Evolutionary conservation across 768 basidiomycete species (phyloP), one percentile per base, ranked within the genome.

Genomic region (Mycena indigotica): DNA sequence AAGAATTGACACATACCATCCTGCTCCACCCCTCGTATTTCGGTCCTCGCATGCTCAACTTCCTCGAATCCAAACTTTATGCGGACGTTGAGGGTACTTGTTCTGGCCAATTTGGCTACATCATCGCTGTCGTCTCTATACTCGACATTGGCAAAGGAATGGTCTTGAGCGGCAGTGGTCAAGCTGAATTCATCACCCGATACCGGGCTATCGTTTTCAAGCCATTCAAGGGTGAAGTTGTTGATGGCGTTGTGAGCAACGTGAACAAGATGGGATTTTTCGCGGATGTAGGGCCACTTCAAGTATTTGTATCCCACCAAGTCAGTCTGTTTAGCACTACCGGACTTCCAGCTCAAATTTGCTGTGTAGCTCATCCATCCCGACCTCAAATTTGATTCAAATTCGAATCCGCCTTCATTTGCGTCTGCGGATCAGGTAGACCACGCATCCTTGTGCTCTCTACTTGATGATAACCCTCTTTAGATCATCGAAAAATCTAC

Each of bases 191-290:
- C 72, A 83, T 93, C 62, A 93, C 94, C 21, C 81, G 89, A 53
- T 99, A 98, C 74, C 87, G 90, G 25, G 97, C 97, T 5, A 94
- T 99, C 63, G 96, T 99, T 19, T 98, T 97, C 84, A 95, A 98
- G 73, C 97, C 97, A n/a, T 98, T 98, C 83, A 97, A 98, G 73
- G 95, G 95, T 10, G 96, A 99, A 70, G 96, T 98, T 3, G 91
- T 99, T 17, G 97, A 99, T 70, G 96, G 94, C 0, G 88, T 95
- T 3, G 96, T 99, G 17, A 89, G 88, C 66, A 95, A 92, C 59
- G 97, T 99, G 30, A 95, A 88, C 72, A 97, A 97, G 96, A 97
- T 98, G 95, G 97, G 97, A 2, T 97, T 99, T 76, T 98, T 98
- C 65, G 93, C 93, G 51, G 94, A 97, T 62, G 95, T 95, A 46